Conservation (phyloP, 2,329 filamentous ascomycete genomes). For the Pezicula radicicola region DNA sequence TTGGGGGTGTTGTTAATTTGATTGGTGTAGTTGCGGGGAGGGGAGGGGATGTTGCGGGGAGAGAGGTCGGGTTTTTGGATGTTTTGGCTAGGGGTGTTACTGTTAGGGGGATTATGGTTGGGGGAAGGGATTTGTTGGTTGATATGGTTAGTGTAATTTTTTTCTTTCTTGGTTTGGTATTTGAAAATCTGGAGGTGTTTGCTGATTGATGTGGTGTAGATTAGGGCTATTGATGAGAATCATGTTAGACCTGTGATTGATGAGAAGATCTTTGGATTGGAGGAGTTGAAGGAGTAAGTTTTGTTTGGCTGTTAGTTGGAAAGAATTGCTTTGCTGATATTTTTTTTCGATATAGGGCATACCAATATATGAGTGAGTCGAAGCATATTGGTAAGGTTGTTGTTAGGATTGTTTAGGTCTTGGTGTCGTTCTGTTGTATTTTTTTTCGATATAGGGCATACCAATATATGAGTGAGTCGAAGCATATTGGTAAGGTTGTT, state of each 20-base stretch:
- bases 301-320: too few relatives aligned
- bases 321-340: too few relatives aligned
- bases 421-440: too few relatives aligned
- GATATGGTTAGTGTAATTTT: slow-evolving; percentile 36
- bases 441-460: slow-evolving; percentile 31
- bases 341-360: slow-evolving; percentile 26
- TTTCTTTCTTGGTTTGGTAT: too few relatives aligned
- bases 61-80: neutral
- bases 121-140: slow-evolving; percentile 41
- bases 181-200: too few relatives aligned
- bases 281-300: slow-evolving; percentile 33
- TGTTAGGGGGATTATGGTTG: slow-evolving; percentile 41
- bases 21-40: slow-evolving; percentile 31
- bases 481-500: slow-evolving; percentile 44
- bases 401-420: neutral
- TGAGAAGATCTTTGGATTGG: slow-evolving; percentile 35
- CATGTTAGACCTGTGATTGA: slow-evolving; percentile 41
- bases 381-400: slow-evolving; percentile 45
- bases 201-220: too few relatives aligned
- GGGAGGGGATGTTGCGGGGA: slow-evolving; percentile 5
- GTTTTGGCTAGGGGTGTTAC: slow-evolving; percentile 18
- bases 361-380: slow-evolving; percentile 42
- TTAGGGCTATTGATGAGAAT: slow-evolving; percentile 31
- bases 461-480: slow-evolving; percentile 42
- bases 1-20: slow-evolving; percentile 33